Evolutionary conservation across 2,329 filamentous ascomycete genomes (phyloP), one percentile per base, ranked within the genome.

Genomic region (Tolypocladium capitatum): DNA sequence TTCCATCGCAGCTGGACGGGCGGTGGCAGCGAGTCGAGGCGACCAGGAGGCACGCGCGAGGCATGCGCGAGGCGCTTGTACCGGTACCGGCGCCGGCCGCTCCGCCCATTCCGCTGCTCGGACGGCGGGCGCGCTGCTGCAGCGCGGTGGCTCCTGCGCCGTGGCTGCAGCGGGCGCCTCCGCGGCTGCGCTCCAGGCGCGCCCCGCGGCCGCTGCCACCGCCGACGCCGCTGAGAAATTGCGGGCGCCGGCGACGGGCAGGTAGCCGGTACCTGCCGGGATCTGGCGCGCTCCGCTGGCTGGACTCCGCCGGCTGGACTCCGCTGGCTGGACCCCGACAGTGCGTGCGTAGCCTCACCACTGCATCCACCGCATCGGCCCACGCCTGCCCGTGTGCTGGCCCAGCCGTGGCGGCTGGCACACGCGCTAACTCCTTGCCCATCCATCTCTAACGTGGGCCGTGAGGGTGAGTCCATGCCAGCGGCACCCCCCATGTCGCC

Each of bases 351-450:
- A 27, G 38, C 21, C 38, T 40, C 38, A 28, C 16, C 36, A 27
- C 20, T 24, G 35, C 35, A n/a, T n/a, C n/a, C n/a, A n/a, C n/a
- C n/a, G n/a, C n/a, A n/a, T n/a, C n/a, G n/a, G n/a, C n/a, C n/a
- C n/a, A n/a, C n/a, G n/a, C n/a, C n/a, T n/a, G n/a, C n/a, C n/a
- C n/a, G n/a, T n/a, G n/a, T n/a, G n/a, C n/a, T n/a, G 13, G 21
- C n/a, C 32, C 13, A n/a, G 34, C 18, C 9, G 44, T 46, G 44
- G 44, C 44, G 44, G 44, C 44, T 46, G 44, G 13, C 44, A 35
- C 33, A 13, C 24, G 33, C 44, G 44, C 44, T 46, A 46, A 36
- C 44, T 38, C 44, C 43, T 45, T 38, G 21, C 44, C 33, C 44
- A 44, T 44, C 28, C 27, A 27, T 20, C 20, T 27, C 35, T 20